These are phyloP conservation scores for Aspergillus calidoustus DNA, from an alignment of 2,329 filamentous ascomycete genomes.

Conservation along the genomic window DNA sequence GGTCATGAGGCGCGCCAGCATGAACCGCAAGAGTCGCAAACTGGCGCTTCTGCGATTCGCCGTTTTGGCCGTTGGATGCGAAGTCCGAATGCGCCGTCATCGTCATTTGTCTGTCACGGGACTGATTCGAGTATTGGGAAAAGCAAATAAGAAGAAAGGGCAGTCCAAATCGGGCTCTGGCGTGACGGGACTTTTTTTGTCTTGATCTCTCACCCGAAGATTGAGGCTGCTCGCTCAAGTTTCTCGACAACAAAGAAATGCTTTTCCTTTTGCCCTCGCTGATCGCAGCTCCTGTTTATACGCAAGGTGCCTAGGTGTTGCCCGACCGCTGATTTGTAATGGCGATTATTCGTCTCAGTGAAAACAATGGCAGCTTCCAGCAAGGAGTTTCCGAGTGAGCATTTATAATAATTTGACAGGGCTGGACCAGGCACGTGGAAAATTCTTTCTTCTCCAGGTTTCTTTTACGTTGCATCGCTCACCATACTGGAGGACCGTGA, in stretches of 20 bases:
- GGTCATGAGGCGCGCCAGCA: constrained; percentile 88
- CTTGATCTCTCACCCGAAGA: not conserved
- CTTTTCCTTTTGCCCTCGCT: not conserved
- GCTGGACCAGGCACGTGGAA: constrained; percentile 9
- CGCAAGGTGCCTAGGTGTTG: not conserved
- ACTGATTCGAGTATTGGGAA: constrained; percentile 10
- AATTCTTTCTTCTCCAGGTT: constrained; percentile 21
- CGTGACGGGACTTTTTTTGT: not conserved
- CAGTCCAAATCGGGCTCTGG: not conserved
- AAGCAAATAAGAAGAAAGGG: constrained; percentile 4
- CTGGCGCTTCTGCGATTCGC: constrained; percentile 69
- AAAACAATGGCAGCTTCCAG: constrained; percentile 4
- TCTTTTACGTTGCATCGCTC: constrained; percentile 35
- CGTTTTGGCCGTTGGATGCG: constrained; percentile 29
- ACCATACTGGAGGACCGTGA: constrained; percentile 23
- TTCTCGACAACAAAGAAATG: not conserved
- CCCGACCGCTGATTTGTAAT: constrained; percentile 25
- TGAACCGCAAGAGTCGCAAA: constrained; percentile 97
- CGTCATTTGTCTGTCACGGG: constrained; percentile 20
- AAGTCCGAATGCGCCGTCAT: constrained; percentile 28
- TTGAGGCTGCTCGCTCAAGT: not conserved
- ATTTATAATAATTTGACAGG: constrained; percentile 8
- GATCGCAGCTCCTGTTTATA: constrained; percentile 9
- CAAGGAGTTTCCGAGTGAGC: not conserved
- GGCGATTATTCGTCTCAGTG: constrained; percentile 3